Base-by-base conservation (phyloP, 2,329 filamentous ascomycete genomes). In the Paecilomyces sp. region DNA sequence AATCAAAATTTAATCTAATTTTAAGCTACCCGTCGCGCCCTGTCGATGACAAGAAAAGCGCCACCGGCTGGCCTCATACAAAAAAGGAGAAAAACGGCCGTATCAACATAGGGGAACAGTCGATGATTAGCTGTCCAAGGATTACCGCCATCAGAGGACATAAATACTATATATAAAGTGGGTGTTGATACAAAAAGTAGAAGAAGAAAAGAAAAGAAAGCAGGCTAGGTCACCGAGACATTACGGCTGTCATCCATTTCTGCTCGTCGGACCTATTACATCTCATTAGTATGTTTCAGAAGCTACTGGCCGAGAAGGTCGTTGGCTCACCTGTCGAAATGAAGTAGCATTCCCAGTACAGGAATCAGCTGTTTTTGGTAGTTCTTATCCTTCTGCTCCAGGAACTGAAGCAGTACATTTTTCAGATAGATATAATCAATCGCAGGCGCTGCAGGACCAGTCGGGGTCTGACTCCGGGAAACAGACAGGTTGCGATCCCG, bases 161-260 rank as follows among this genome's bases (percentile, higher is more conserved):
- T 25, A 53, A 30, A 22, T 53, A 53, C 51, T 53, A 53, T 53
- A 51, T 54, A 55, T 31, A 55, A 33, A 55, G 11, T 34, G 15
- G 25, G 12, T 31, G 34, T 11, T 33, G 11, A 55, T 33, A 55
- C 30, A 55, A 11, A 15, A 36, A 18, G 54, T 18, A 33, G 54
- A 30, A 22, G 22, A 22, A 22, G 22, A 22, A 22, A 55, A 22
- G 13, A 13, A 36, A n/a, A n/a, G n/a, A 34, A 31, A 55, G 25
- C 25, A 28, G 25, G 25, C 25, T 28, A 28, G 22, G 62, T 72
- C 65, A 82, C 66, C 72, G 75, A 15, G 82, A 80, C 61, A 81
- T 80, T 55, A 96, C 87, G 2, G 89, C 91, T 18, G 87, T 84
- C 75, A 88, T 85, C 91, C 91, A 96, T 75, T 91, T 93, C 75